Base-by-base conservation (phyloP, 2,329 filamentous ascomycete genomes). In the Sporothrix curviconia region DNA sequence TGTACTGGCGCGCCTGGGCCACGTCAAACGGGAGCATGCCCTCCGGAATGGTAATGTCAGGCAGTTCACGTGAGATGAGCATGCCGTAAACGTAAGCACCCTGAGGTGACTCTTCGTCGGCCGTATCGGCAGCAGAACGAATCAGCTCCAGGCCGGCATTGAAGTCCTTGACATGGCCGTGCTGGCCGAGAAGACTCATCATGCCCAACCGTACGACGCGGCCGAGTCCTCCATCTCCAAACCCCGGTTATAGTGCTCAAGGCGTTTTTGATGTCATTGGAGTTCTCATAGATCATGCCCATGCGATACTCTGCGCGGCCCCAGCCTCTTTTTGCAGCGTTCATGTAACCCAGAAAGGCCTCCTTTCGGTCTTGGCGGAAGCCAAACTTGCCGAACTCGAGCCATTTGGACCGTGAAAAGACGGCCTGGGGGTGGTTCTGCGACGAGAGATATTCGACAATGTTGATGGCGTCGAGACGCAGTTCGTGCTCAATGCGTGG, bases 201-300 rank as follows among this genome's bases (percentile, higher is more conserved):
- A 99, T 99, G 58, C 94, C 94, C 64, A 99, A 77, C 59, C 85
- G 74, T 92, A 83, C 59, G 77, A 87, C 5, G 91, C 92, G 3
- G 94, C 94, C 15, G 94, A 96, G 73, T 99, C 94, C 24, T 86
- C 85, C 64, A 86, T 76, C 51, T 84, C 81, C 51, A 94, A 85
- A 51, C 94, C 94, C 49, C 83, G 81, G 63, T 90, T 84, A 72
- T 97, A 99, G 71, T 97, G 92, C 66, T 87, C 67, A 96, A 85
- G 6, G 94, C 94, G 70, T 95, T 96, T 61, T 86, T 81, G 60
- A 91, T 86, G 67, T 99, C 92, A 68, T 95, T 95, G 4, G 91
- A 92, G 70, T 89, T 91, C 73, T 99, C 94, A 69, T 92, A 97
- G 58, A 96, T 87, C 92, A 97, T 99, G 61, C 94, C 94, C 74